A percentile compares a stretch with the other conserved stretches of the same genome.
Evolutionary conservation across 148 eudicot genomes (phyloP).

Genomic region (Limonium bicolor): DNA sequence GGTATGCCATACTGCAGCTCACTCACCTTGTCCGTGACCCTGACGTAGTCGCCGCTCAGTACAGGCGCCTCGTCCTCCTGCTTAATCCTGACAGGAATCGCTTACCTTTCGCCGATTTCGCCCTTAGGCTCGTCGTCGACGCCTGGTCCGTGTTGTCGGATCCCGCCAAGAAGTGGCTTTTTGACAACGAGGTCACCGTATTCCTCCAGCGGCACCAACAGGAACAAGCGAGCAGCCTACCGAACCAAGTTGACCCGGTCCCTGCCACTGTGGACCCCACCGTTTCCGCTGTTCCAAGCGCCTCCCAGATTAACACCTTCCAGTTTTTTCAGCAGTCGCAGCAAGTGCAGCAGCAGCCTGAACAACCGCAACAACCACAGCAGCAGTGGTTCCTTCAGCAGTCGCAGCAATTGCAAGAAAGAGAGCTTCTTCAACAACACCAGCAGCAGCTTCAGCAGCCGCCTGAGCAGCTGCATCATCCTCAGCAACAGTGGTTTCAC

Average conservation of each 20-base stretch:
- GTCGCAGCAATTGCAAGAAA: constrained; percentile 7
- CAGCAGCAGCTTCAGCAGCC: constrained; percentile 2
- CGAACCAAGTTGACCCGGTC: constrained; percentile 17
- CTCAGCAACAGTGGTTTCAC: background rate
- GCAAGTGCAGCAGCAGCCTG: constrained; percentile 4
- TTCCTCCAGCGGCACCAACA: constrained; percentile 9
- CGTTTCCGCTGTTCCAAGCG: too few relatives aligned
- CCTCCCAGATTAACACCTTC: too few relatives aligned
- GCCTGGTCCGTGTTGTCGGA: constrained; percentile 74
- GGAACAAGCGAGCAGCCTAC: constrained; percentile 17
- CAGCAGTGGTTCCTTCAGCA: constrained; percentile 11
- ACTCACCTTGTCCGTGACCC: constrained; percentile 27
- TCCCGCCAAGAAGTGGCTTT: constrained; percentile 38
- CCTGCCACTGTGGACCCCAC: too few relatives aligned
- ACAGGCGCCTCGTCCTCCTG: constrained; percentile 32
- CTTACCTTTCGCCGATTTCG: constrained; percentile 48
- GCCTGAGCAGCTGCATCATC: too few relatives aligned
- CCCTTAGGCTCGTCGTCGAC: constrained; percentile 44
- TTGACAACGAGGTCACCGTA: constrained; percentile 29
- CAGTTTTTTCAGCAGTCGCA: constrained; percentile 19
- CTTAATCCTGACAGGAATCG: constrained; percentile 45
- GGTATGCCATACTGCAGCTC: constrained; percentile 65
- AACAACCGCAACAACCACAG: constrained; percentile 5
- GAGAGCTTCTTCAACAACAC: constrained; percentile 1
- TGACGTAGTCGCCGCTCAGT: constrained; percentile 37